These are phyloP conservation scores for Amanita subjunquillea DNA, from an alignment of 768 basidiomycete species.

Conservation along the genomic window DNA sequence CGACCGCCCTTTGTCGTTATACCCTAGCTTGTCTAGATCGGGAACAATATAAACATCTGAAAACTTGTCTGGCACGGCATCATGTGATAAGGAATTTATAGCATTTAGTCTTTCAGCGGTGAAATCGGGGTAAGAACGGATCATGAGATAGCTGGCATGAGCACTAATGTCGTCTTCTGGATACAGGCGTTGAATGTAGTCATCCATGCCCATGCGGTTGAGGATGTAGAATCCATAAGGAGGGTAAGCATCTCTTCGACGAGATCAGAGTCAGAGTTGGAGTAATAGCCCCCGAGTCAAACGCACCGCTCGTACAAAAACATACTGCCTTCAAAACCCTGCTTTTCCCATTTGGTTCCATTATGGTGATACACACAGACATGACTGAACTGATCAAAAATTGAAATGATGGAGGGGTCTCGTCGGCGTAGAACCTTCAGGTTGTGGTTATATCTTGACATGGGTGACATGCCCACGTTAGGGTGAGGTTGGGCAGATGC, in stretches of 20 bases:
- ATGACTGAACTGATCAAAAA: slow-evolving; percentile 84
- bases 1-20: slow-evolving; percentile 43
- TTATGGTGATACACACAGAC: slow-evolving; percentile 76
- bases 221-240: slow-evolving; percentile 81
- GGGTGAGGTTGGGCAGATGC: slow-evolving; percentile 10
- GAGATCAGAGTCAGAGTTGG: slow-evolving; percentile 7
- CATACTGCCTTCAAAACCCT: slow-evolving; percentile 82
- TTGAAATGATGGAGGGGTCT: slow-evolving; percentile 69
- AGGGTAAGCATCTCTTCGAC: slow-evolving; percentile 57
- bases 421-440: slow-evolving; percentile 71
- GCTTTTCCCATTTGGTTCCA: slow-evolving; percentile 70
- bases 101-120: slow-evolving; percentile 37
- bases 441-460: slow-evolving; percentile 63
- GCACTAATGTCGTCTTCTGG: slow-evolving; percentile 68
- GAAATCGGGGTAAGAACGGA: slow-evolving; percentile 64
- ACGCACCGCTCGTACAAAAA: slow-evolving; percentile 79
- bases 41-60: slow-evolving; percentile 38
- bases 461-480: slow-evolving; percentile 48
- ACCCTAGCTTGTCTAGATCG: slow-evolving; percentile 30
- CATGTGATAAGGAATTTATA: slow-evolving; percentile 16
- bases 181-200: slow-evolving; percentile 64
- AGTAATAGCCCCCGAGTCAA: not conserved
- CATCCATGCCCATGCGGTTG: slow-evolving; percentile 72
- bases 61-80: slow-evolving; percentile 30
- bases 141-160: slow-evolving; percentile 59